Conservation (phyloP, 805 yeast species). For the Starmerella bombicola region DNA sequence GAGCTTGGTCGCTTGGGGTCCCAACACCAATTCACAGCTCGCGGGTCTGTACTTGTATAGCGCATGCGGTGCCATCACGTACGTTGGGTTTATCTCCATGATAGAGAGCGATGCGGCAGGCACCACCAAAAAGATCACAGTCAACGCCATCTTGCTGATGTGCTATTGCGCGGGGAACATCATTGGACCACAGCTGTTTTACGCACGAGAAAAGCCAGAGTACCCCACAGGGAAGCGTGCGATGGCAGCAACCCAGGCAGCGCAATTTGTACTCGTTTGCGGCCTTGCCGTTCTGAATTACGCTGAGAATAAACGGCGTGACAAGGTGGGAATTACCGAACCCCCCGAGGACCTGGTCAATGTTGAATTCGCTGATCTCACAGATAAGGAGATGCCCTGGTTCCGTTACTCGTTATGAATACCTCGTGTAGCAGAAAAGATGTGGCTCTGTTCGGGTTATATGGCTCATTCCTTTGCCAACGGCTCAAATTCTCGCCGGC, state of each 20-base stretch:
- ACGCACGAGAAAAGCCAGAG: constrained; percentile 42
- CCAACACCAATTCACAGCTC: constrained; percentile 14
- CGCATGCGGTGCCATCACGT: constrained; percentile 8
- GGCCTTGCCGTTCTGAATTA: background rate
- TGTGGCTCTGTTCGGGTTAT: background rate
- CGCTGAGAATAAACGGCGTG: constrained; percentile 7
- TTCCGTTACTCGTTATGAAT: constrained; percentile 36
- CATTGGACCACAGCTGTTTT: constrained; percentile 52
- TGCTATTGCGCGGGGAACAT: constrained; percentile 45
- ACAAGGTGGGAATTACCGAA: constrained; percentile 9
- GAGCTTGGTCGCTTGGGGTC: constrained; percentile 21
- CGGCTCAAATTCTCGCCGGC: no score
- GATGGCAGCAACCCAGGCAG: constrained; percentile 43
- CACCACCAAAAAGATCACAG: constrained; percentile 43
- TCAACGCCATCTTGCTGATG: constrained; percentile 36
- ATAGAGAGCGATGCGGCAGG: constrained; percentile 42
- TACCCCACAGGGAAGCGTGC: constrained; percentile 48
- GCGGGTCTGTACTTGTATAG: constrained; percentile 16
- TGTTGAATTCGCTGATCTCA: constrained; percentile 37
- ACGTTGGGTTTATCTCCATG: constrained; percentile 21
- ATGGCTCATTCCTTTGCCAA: background rate
- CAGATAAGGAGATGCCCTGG: constrained; percentile 42
- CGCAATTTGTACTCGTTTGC: constrained; percentile 26
- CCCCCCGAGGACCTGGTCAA: constrained; percentile 11
- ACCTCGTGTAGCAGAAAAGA: background rate